Evolutionary conservation across 768 basidiomycete species (phyloP).

Genomic region (Suillus subaureus): DNA sequence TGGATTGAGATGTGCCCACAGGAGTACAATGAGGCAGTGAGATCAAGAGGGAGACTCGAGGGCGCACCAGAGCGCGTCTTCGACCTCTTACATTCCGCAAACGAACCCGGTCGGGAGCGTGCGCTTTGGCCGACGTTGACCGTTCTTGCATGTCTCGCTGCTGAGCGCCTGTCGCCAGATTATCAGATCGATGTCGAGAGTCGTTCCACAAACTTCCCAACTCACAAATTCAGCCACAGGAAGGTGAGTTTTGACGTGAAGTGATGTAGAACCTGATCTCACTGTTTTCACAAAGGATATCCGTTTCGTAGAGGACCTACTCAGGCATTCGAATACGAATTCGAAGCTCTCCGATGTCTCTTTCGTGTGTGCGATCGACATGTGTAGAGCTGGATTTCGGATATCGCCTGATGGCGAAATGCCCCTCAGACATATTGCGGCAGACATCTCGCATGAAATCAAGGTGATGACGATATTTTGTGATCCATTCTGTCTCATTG

Average conservation of each 20-base stretch:
- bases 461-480: slow-evolving; percentile 47
- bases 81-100: slow-evolving; percentile 67
- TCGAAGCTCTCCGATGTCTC: slow-evolving; percentile 69
- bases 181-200: slow-evolving; percentile 45
- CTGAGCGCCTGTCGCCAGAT: slow-evolving; percentile 69
- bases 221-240: slow-evolving; percentile 34
- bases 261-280: neutral
- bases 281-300: slow-evolving; percentile 37
- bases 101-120: slow-evolving; percentile 45
- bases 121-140: slow-evolving; percentile 82
- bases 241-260: slow-evolving; percentile 23
- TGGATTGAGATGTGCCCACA: slow-evolving; percentile 81
- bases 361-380: slow-evolving; percentile 72
- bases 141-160: slow-evolving; percentile 70
- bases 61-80: slow-evolving; percentile 87
- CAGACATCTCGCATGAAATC: slow-evolving; percentile 79
- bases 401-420: slow-evolving; percentile 57
- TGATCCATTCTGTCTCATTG: slow-evolving; percentile 22
- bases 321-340: slow-evolving; percentile 55
- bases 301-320: slow-evolving; percentile 62
- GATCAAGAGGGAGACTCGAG: slow-evolving; percentile 65
- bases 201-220: slow-evolving; percentile 31
- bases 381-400: slow-evolving; percentile 69
- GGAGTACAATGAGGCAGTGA: slow-evolving; percentile 77
- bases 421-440: slow-evolving; percentile 64